Evolutionary conservation across 371 early-diverging fungal genomes (phyloP).

Genomic region (Phascolomyces articulosus): DNA sequence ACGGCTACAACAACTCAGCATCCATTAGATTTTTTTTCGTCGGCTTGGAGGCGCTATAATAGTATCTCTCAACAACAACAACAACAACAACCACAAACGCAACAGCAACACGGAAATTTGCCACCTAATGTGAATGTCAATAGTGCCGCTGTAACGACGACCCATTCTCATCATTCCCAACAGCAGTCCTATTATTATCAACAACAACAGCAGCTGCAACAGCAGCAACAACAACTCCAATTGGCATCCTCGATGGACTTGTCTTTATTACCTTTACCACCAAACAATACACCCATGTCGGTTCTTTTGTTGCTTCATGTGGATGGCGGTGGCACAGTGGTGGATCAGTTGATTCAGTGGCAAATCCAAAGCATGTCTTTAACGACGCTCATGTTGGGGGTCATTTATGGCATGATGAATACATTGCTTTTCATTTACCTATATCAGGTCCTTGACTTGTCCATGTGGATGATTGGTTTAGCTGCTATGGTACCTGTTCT

Average conservation of each 20-base stretch:
- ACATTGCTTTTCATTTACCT: constrained; percentile 36
- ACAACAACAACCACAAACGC: neutral
- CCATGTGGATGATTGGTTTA: constrained; percentile 25
- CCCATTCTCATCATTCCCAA: neutral
- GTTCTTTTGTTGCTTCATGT: constrained; percentile 18
- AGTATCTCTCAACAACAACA: constrained; percentile 8
- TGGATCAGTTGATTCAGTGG: constrained; percentile 11
- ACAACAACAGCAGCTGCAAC: constrained; percentile 3
- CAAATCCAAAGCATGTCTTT: constrained; percentile 23
- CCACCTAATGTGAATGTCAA: neutral
- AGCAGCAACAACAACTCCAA: constrained; percentile 5
- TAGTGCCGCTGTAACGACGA: neutral
- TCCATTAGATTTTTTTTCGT: constrained; percentile 6
- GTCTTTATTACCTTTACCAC: constrained; percentile 31
- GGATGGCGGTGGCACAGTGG: neutral
- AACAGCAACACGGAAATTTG: neutral
- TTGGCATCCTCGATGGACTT: constrained; percentile 28
- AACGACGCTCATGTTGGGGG: constrained; percentile 28
- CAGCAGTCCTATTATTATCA: neutral
- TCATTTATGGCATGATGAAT: constrained; percentile 27
- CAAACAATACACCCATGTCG: constrained; percentile 30
- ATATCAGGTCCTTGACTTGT: constrained; percentile 22
- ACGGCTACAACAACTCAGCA: constrained; percentile 9
- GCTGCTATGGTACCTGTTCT: constrained; percentile 21
- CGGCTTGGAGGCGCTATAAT: neutral